Base-by-base conservation (phyloP, 768 basidiomycete genomes). In the Lactifluus hygrophoroides region DNA sequence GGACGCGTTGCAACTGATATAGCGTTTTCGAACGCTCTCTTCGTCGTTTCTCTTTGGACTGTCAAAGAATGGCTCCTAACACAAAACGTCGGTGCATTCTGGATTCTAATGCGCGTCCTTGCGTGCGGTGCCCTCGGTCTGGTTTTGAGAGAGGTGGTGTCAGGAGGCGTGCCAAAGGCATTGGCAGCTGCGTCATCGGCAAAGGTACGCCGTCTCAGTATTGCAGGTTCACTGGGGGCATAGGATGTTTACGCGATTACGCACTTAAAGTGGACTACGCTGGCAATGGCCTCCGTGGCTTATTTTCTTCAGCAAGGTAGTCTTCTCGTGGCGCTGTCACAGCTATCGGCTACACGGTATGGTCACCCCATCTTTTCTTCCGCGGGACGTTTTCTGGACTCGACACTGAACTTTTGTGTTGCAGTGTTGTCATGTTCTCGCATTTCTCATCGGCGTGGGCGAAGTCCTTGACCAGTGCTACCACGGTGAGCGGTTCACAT, bases 381-480 rank as follows among this genome's bases (percentile, higher is more conserved):
- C n/a, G 35, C 32, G 48, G n/a, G n/a, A n/a, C 34, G 35, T 30
- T 37, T 44, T 43, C 45, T 64, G 35, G 54, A 25, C n/a, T n/a
- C n/a, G n/a, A n/a, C n/a, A n/a, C n/a, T n/a, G n/a, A n/a, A n/a
- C n/a, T n/a, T n/a, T n/a, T n/a, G n/a, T n/a, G n/a, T n/a, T 62
- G 3, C 56, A 91, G 89, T 51, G 84, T 87, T 32, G 75, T 87
- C 43, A 64, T 90, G 34, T 82, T 90, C 64, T 72, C 81, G 21
- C 84, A 88, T 66, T 86, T 86, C 68, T 83, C 87, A 6, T 73
- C 80, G 23, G 72, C 84, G 43, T 89, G 86, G 85, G 73, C 84
- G 48, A 76, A 78, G 53, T 73, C 80, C 5, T 67, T 86, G 54
- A 65, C 81, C 40, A 76, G 67, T 56, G 72, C 77, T 48, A 70